Evolutionary conservation across 495 filamentous ascomycete genomes (phyloP), one percentile per base, ranked within the genome.

Genomic region (Sabuloglossum arenarium): DNA sequence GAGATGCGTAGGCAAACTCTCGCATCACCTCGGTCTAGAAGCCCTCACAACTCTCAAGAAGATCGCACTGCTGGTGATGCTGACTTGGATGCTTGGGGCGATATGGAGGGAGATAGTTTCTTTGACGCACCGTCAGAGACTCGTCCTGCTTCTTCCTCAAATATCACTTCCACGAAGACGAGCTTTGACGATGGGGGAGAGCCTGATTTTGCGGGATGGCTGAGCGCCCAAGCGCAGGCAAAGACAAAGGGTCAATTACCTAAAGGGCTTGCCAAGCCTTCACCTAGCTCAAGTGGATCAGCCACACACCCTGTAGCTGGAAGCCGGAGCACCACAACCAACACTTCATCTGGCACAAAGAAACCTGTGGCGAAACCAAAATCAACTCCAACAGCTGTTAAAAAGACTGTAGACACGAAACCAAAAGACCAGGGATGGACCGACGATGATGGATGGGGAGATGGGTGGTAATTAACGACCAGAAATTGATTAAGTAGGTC

Each of bases 201-300:
- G 63, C 88, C 88, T 1, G 89, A 96, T 65, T 96, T 96, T 68
- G 89, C 88, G 21, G 87, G 86, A 5, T 94, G 89, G 88, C 67
- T 95, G 45, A 86, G 85, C 10, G 87, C 86, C 16, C 88, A 94
- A 67, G 76, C 80, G 21, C 70, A 82, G 60, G 76, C 83, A 59
- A 94, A 90, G 67, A 69, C 71, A 46, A 65, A 77, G 56, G 85
- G 81, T 55, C 71, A 79, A 2, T 58, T 94, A 37, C 86, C 86
- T 0, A 95, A 90, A 67, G 87, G 88, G 0, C 62, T 93, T 51
- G 67, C 70, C 6, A 87, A 87, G 63, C 55, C 73, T 19, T 56
- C 67, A 0, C 58, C 72, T 45, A 39, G 61, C 24, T 64, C 46
- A 1, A 59, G 31, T 34, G 27, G 56, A 24, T 28, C 43, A 34